Conservation (phyloP, 2,329 filamentous ascomycete genomes). For the Talaromyces sp. region DNA sequence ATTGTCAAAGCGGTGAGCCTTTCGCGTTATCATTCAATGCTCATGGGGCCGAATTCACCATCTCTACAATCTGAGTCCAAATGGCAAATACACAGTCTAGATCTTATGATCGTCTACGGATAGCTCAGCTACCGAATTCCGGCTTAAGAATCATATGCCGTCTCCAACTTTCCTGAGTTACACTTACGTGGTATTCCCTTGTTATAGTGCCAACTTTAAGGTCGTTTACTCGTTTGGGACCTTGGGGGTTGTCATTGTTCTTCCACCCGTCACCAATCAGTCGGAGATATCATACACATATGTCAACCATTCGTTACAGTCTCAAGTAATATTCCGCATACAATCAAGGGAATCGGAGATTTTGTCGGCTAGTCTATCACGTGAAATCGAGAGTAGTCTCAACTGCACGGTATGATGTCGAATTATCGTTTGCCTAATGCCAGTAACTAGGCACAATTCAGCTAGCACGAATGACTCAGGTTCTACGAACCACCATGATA, state of each 20-base stretch:
- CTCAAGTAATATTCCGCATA: no score
- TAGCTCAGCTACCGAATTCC: background rate
- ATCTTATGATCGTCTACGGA: slow-evolving; percentile 3
- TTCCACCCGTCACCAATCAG: no score
- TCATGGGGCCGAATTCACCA: background rate
- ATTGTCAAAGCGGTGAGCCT: background rate
- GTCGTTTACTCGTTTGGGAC: background rate
- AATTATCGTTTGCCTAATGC: no score
- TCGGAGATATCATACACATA: no score
- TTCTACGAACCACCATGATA: background rate
- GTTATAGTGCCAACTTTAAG: background rate
- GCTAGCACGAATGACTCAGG: slow-evolving; percentile 1
- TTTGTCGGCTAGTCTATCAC: no score
- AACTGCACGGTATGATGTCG: no score
- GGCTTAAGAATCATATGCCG: background rate
- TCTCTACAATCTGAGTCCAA: background rate
- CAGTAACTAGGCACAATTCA: background rate
- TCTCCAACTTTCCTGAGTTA: background rate
- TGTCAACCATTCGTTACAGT: no score
- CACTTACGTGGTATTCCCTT: background rate
- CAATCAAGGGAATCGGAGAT: no score
- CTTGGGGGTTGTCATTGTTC: background rate
- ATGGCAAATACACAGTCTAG: background rate
- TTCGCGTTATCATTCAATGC: background rate
- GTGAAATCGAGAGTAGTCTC: no score